Conservation (phyloP, 2,329 filamentous ascomycete genomes). For the Neocucurbitaria cava region DNA sequence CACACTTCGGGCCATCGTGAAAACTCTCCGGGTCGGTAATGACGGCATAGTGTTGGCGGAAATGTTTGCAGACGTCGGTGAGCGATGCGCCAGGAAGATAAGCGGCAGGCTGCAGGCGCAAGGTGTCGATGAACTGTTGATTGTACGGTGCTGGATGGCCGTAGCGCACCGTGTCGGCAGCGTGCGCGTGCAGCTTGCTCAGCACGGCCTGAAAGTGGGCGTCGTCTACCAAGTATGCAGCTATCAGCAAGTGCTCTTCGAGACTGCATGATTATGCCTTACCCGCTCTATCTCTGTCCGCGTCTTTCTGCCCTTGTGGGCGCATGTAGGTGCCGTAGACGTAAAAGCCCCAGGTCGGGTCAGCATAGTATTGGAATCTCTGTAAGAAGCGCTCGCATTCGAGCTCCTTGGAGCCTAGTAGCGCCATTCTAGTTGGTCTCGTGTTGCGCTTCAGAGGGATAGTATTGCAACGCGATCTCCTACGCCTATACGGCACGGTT, state of each 20-base stretch:
- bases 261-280: not conserved
- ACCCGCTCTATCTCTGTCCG: not conserved
- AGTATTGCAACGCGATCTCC: too few relatives aligned
- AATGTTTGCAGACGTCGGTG: slow-evolving; percentile 8
- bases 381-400: slow-evolving; percentile 1
- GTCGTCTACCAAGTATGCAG: not conserved
- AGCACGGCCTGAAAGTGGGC: slow-evolving; percentile 7
- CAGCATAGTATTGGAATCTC: not conserved
- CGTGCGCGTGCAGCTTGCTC: slow-evolving; percentile 7
- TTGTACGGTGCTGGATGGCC: slow-evolving; percentile 9
- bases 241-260: not conserved
- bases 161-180: slow-evolving; percentile 5
- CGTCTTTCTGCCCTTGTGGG: not conserved
- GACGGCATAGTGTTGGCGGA: too few relatives aligned
- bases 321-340: slow-evolving; percentile 7
- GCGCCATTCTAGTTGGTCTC: not conserved
- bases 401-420: not conserved
- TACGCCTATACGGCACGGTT: too few relatives aligned
- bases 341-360: slow-evolving; percentile 9
- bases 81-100: slow-evolving; percentile 10
- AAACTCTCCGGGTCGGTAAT: not conserved
- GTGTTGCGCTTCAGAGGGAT: not conserved
- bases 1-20: not conserved
- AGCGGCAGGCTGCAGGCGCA: slow-evolving; percentile 4
- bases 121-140: slow-evolving; percentile 7